Evolutionary conservation across 306 rosid species (phyloP), one percentile per base, ranked within the genome.

Genomic region (Psophocarpus tetragonolobus): DNA sequence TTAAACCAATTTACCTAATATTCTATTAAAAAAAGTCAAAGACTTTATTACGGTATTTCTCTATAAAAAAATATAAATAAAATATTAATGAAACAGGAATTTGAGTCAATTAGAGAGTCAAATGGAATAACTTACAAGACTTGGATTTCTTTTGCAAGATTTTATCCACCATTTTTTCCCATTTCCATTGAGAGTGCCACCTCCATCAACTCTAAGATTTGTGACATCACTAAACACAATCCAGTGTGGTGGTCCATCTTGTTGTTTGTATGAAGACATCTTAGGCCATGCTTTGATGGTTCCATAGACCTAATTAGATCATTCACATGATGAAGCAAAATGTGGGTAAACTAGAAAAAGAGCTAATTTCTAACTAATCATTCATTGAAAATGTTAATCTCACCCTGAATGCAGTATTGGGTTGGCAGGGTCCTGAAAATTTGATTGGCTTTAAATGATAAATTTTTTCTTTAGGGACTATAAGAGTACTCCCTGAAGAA

Each of bases 131-230:
- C 89, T 78, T 75, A 94, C 98, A 48, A 76, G 87, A n/a, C 12
- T 58, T 68, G 85, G 4, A 73, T 94, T 70, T 56, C 81, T 67
- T 87, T 94, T 94, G 90, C 98, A 91, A 81, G 98, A 94, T 20
- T 77, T 88, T 8, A 15, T 15, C 98, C 98, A 94, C 98, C 97
- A 94, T 45, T n/a, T 87, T 75, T 36, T 86, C 7, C 98, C 98
- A 75, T 91, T 94, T 24, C 98, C 97, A 76, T 94, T 20, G 87
- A 94, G 73, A 33, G 76, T 82, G 32, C 97, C 96, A 15, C 86
- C 87, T 56, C 97, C 96, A 82, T 87, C 77, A 67, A 93, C 91
- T 14, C 14, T 71, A 6, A 93, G 76, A 79, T 84, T 77, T 0
- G 48, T 24, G 0, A 93, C 26, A 38, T 66, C 75, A 4, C 81